Conservation (phyloP, 2,329 filamentous ascomycete genomes). For the Rhinocladiella mackenziei region DNA sequence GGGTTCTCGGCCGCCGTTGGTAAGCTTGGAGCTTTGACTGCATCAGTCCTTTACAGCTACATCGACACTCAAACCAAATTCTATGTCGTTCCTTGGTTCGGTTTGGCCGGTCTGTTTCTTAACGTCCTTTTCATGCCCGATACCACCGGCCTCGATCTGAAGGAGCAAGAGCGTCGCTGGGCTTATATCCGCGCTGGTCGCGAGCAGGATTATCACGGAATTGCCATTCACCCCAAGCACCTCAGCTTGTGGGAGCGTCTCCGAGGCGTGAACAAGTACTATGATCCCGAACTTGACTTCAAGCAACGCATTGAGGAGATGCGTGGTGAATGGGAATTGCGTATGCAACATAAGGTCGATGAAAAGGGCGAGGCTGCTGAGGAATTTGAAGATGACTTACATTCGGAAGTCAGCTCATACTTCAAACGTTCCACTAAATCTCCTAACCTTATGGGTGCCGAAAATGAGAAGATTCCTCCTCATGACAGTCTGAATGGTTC, state of each 20-base stretch:
- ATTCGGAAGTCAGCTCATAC: conserved; percentile 50
- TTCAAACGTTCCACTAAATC: conserved; percentile 48
- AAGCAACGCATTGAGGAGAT: conserved; percentile 82
- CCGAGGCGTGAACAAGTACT: conserved; percentile 72
- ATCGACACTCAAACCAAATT: conserved; percentile 59
- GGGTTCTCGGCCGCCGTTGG: conserved; percentile 89
- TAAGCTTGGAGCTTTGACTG: conserved; percentile 81
- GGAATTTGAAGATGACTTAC: conserved; percentile 40
- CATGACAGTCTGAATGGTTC: conserved; percentile 9
- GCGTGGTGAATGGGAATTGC: conserved; percentile 54
- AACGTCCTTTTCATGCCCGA: conserved; percentile 89
- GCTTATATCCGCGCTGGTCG: conserved; percentile 74
- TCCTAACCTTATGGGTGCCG: conserved; percentile 24
- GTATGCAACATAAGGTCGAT: conserved; percentile 45
- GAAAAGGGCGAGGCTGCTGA: conserved; percentile 47
- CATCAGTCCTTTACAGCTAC: conserved; percentile 91
- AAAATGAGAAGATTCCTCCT: conserved; percentile 22
- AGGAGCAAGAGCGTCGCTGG: conserved; percentile 96
- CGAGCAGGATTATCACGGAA: conserved; percentile 81
- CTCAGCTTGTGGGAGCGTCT: conserved; percentile 83
- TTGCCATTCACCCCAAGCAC: conserved; percentile 86
- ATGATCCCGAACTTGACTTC: conserved; percentile 78
- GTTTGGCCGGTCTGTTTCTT: conserved; percentile 76
- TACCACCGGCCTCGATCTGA: conserved; percentile 82
- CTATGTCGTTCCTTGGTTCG: conserved; percentile 89